These are phyloP conservation scores for Calycina marina DNA, from an alignment of 2,329 filamentous ascomycete species.

Conservation along the genomic window DNA sequence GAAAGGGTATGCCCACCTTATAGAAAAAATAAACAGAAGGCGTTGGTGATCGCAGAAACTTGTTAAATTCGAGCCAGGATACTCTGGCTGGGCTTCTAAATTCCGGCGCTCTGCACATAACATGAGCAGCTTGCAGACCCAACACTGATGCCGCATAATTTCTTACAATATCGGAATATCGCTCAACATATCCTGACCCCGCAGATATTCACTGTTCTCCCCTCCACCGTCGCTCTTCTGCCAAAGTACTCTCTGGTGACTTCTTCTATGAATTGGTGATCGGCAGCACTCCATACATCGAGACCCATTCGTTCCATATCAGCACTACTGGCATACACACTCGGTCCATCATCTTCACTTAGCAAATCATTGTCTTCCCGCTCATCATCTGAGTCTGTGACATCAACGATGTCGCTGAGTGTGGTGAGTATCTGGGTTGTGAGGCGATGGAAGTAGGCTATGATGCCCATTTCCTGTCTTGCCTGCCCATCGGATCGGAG, in stretches of 20 bases:
- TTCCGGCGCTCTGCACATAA: too few relatives aligned
- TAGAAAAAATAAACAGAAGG: too few relatives aligned
- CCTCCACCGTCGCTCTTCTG: conserved; percentile 45
- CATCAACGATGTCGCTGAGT: conserved; percentile 45
- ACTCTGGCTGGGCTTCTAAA: too few relatives aligned
- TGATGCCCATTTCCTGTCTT: conserved; percentile 52
- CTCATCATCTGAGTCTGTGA: conserved; percentile 23
- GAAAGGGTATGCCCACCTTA: too few relatives aligned
- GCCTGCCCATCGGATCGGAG: conserved; percentile 6
- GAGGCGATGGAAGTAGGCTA: conserved; percentile 69
- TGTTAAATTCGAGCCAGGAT: too few relatives aligned
- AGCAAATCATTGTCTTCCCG: conserved; percentile 24
- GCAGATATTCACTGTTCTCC: conserved; percentile 59
- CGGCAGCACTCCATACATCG: conserved; percentile 60
- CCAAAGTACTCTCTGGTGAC: conserved; percentile 52
- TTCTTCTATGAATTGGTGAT: conserved; percentile 53
- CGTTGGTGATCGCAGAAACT: too few relatives aligned
- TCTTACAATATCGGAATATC: too few relatives aligned
- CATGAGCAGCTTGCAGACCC: too few relatives aligned
- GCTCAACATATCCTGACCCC: conserved; percentile 59
- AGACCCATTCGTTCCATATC: conserved; percentile 60
- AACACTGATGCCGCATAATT: too few relatives aligned
- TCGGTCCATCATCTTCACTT: conserved; percentile 25
- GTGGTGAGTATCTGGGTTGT: conserved; percentile 50
- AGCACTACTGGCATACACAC: conserved; percentile 43